These are phyloP conservation scores for Insectozyma bohioensis DNA, from an alignment of 1,139 yeast genomes.

Conservation along the genomic window DNA sequence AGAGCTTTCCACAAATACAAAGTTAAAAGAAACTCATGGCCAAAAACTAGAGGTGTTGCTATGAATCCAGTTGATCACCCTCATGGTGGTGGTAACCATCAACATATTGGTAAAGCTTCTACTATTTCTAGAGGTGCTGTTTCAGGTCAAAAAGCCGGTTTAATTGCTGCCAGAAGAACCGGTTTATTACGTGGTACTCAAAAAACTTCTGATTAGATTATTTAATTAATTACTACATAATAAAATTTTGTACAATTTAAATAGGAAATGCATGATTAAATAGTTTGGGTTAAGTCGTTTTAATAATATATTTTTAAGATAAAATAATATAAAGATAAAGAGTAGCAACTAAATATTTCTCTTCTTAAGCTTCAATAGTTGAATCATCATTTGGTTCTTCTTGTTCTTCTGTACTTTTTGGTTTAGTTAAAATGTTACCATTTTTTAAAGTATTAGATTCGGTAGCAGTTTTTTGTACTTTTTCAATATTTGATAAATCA, in stretches of 20 bases:
- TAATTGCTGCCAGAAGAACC: slow-evolving; percentile 99
- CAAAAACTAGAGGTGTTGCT: slow-evolving; percentile 99
- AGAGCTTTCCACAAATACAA: slow-evolving; percentile 99
- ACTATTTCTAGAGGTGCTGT: slow-evolving; percentile 99
- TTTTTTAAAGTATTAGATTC: no score
- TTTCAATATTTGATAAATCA: slow-evolving; percentile 38
- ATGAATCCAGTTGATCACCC: slow-evolving; percentile 99
- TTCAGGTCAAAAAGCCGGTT: slow-evolving; percentile 99
- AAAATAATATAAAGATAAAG: slow-evolving; percentile 4
- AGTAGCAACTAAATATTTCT: no score
- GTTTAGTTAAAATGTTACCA: no score
- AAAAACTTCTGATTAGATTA: slow-evolving; percentile 77
- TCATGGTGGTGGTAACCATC: slow-evolving; percentile 99
- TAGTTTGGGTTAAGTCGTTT: slow-evolving; percentile 12
- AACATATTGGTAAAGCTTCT: slow-evolving; percentile 99
- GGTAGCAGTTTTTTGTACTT: no score
- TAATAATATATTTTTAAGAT: slow-evolving; percentile 8
- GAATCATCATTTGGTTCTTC: neutral
- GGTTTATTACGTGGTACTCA: slow-evolving; percentile 99
- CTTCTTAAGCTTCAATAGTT: neutral
- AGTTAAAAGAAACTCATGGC: slow-evolving; percentile 99
- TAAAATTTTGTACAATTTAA: slow-evolving; percentile 6
- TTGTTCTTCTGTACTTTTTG: no score
- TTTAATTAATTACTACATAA: slow-evolving; percentile 13
- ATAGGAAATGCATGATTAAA: slow-evolving; percentile 9